phyloP scores from a whole-genome alignment of 2,329 filamentous ascomycete genomes.

The Alternaria ethzedia region DNA sequence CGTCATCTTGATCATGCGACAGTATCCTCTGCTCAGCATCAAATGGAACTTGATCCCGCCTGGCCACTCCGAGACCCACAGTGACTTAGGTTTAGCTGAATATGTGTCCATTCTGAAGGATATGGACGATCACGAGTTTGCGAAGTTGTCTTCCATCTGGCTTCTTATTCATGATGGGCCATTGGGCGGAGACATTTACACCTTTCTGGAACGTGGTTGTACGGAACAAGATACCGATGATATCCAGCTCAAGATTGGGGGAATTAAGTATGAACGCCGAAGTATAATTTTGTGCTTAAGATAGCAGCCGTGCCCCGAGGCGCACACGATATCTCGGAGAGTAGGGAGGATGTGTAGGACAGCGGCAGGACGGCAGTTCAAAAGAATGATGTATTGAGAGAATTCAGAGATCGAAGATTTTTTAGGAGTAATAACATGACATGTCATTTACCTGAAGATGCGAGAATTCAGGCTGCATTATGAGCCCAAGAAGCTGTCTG shows the following conservation, averaged over 20 bases:
- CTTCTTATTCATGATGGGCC: neutral
- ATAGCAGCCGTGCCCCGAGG: neutral
- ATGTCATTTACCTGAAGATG: neutral
- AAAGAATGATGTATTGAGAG: neutral
- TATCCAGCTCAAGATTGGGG: neutral
- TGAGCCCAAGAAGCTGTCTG: neutral
- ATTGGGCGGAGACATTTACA: rapidly evolving
- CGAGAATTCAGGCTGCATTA: neutral
- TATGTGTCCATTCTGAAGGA: neutral
- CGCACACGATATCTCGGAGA: neutral
- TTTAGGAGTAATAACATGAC: neutral
- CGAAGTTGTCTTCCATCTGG: neutral
- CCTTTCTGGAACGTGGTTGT: neutral
- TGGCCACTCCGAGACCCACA: neutral
- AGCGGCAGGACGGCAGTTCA: neutral
- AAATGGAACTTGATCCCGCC: neutral
- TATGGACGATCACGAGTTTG: neutral
- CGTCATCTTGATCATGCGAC: neutral
- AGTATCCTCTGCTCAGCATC: neutral
- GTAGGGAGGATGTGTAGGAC: neutral
- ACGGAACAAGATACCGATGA: neutral
- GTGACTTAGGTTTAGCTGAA: neutral
- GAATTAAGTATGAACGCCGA: rapidly evolving
- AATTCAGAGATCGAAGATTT: neutral
- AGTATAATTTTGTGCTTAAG: rapidly evolving